Evolutionary conservation across 192 early-diverging fungal species (phyloP).

Genomic region (Coemansia sp.): DNA sequence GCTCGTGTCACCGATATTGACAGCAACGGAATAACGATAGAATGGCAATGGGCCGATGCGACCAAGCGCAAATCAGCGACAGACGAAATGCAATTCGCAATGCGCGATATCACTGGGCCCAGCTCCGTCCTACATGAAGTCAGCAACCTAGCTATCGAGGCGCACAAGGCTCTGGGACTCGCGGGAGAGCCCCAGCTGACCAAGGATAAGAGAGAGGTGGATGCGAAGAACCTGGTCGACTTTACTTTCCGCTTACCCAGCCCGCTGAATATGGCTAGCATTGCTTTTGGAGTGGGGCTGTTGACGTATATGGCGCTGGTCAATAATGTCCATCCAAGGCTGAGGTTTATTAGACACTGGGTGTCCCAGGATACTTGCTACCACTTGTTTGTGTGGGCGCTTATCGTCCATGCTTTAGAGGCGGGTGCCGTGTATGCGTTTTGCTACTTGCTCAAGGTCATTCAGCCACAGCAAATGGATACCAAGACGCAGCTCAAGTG

Average conservation of each 20-base stretch:
- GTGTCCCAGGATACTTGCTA: conserved; percentile 22
- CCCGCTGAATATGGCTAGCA: conserved; percentile 6
- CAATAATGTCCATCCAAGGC: conserved; percentile 14
- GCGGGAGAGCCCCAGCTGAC: conserved; percentile 11
- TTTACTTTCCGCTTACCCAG: conserved; percentile 26
- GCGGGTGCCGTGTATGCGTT: conserved; percentile 17
- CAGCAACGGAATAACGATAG: conserved; percentile 25
- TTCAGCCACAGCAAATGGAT: conserved; percentile 47
- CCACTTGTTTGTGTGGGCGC: conserved; percentile 20
- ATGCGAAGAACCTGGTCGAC: conserved; percentile 18
- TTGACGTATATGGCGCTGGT: conserved; percentile 16
- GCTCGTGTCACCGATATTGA: conserved; percentile 29
- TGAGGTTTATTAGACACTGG: conserved; percentile 12
- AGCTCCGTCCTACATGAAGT: conserved; percentile 29
- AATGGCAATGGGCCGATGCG: conserved; percentile 27
- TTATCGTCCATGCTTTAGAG: conserved; percentile 20
- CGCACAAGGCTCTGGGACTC: conserved; percentile 18
- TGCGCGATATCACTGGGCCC: conserved; percentile 23
- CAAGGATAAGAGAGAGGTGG: conserved; percentile 18
- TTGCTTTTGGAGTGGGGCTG: conserved; percentile 3
- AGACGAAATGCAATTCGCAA: conserved; percentile 45
- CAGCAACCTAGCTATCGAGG: conserved; percentile 34
- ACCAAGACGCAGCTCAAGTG: conserved; percentile 35
- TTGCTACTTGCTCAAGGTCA: conserved; percentile 42
- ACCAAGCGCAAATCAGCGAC: background rate